phyloP scores from a whole-genome alignment of 1,284 basidiomycete genomes.

The Wolfiporia cocos region DNA sequence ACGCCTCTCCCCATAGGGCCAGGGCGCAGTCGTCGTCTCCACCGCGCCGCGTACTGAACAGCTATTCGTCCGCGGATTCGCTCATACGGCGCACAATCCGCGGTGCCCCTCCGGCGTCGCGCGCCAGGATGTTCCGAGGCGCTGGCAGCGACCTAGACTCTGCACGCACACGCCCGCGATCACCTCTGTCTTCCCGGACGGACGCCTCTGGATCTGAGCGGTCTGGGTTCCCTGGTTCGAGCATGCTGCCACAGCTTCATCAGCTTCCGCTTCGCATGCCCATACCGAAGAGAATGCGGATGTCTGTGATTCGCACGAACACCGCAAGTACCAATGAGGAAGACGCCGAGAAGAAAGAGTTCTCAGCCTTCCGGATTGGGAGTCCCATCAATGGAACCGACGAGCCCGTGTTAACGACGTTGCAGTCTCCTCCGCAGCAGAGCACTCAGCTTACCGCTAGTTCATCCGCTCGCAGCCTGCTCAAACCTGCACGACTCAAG shows the following conservation, averaged over 20 bases:
- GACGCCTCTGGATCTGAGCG: not conserved
- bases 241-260: not conserved
- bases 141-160: not conserved
- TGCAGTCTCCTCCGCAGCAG: not conserved
- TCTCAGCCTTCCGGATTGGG: not conserved
- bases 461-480: not conserved
- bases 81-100: constrained; percentile 17
- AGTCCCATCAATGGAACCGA: not conserved
- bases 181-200: constrained; percentile 1
- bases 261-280: not conserved
- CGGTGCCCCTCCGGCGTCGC: constrained; percentile 8
- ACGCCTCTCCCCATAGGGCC: too few relatives aligned
- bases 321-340: not conserved
- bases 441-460: not conserved
- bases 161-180: constrained; percentile 2
- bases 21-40: too few relatives aligned
- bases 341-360: too few relatives aligned
- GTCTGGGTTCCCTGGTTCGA: not conserved
- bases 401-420: not conserved
- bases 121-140: not conserved
- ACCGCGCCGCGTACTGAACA: constrained; percentile 17
- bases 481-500: not conserved
- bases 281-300: constrained; percentile 3
- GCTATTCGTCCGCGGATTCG: constrained; percentile 25
- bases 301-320: not conserved